Percentiles rank a stretch among this genome's conserved stretches.
phyloP scores from a whole-genome alignment of 1,284 basidiomycete species.

The Rhodotorula sp. region DNA sequence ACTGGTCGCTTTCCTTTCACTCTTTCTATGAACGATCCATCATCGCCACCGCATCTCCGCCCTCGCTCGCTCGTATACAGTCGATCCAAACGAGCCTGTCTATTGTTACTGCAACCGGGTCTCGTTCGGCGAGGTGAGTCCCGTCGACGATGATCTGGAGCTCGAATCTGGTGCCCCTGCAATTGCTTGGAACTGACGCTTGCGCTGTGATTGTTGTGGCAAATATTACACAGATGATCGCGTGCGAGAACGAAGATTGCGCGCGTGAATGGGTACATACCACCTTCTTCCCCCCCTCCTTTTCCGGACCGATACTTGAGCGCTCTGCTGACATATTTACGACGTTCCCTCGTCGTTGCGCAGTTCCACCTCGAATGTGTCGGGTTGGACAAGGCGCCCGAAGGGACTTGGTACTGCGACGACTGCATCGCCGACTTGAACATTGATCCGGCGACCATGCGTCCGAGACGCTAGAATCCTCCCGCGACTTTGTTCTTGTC shows the following conservation, averaged over 20 bases:
- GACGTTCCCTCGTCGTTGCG: not conserved
- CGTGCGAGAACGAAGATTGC: conserved; percentile 44
- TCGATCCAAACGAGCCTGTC: conserved; percentile 37
- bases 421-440: conserved; percentile 24
- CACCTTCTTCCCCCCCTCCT: not conserved
- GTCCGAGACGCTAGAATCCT: too few species aligned
- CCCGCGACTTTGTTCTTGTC: not conserved
- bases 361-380: conserved; percentile 43
- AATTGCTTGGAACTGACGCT: not conserved
- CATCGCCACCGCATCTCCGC: too few species aligned
- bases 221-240: conserved; percentile 37
- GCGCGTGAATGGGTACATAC: conserved; percentile 42
- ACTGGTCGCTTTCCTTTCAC: too few species aligned
- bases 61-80: not conserved
- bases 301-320: not conserved
- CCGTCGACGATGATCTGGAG: not conserved
- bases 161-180: not conserved
- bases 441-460: conserved; percentile 9
- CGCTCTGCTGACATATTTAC: not conserved
- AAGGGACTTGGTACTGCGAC: conserved; percentile 38
- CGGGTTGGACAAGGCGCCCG: conserved; percentile 30
- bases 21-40: too few species aligned
- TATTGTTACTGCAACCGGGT: conserved; percentile 43
- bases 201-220: not conserved
- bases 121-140: conserved; percentile 36